phyloP scores from a whole-genome alignment of 2,329 filamentous ascomycete species.

The Diaporthe citri region DNA sequence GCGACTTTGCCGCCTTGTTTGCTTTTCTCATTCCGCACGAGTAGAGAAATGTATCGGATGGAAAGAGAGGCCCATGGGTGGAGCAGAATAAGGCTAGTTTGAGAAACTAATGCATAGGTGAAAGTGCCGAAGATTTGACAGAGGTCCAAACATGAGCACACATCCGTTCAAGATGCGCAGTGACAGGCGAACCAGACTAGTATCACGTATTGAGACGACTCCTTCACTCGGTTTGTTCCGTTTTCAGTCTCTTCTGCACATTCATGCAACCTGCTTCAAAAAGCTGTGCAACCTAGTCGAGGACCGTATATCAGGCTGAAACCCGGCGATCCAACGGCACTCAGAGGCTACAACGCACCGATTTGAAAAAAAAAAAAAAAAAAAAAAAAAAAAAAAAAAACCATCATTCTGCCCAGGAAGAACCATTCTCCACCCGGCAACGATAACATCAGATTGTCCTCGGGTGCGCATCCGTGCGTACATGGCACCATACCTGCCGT shows the following conservation, averaged over 20 bases:
- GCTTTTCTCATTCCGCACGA: background rate
- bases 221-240: background rate
- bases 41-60: background rate
- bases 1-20: background rate
- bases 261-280: background rate
- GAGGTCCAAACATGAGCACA: background rate
- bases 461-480: background rate
- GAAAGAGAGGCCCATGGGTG: too few relatives aligned
- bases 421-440: background rate
- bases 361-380: too few relatives aligned
- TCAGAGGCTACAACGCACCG: too few relatives aligned
- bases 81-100: background rate
- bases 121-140: background rate
- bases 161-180: background rate
- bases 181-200: background rate
- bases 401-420: too few relatives aligned
- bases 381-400: too few relatives aligned
- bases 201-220: background rate
- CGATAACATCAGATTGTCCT: background rate
- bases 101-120: background rate
- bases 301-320: background rate
- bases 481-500: background rate
- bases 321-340: background rate
- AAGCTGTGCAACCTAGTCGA: background rate
- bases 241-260: background rate